phyloP scores from a whole-genome alignment of 2,329 filamentous ascomycete genomes.

The Clonostachys chloroleuca region DNA sequence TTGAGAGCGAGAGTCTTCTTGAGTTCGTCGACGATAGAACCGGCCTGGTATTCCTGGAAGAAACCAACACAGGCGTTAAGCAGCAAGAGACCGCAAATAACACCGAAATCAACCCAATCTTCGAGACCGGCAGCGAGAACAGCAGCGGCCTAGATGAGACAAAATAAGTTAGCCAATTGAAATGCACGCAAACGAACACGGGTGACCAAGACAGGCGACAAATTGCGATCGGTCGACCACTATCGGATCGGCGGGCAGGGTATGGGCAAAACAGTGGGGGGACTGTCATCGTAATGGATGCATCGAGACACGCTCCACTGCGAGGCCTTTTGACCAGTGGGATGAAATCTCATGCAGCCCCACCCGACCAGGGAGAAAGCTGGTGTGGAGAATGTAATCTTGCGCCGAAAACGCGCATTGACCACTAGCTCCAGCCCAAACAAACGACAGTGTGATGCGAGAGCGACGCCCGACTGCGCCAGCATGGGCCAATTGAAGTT shows the following conservation, averaged over 20 bases:
- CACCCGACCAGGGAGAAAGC: conserved; percentile 7
- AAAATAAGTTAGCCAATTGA: not conserved
- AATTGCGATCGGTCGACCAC: no score
- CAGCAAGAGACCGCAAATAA: conserved; percentile 78
- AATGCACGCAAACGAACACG: not conserved
- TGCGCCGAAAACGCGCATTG: conserved; percentile 11
- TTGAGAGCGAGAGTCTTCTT: conserved; percentile 89
- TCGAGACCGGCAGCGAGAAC: conserved; percentile 78
- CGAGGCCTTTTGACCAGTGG: no score
- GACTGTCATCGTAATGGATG: not conserved
- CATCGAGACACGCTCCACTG: no score
- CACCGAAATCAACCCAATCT: conserved; percentile 92
- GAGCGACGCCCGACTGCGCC: no score
- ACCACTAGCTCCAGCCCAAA: conserved; percentile 8
- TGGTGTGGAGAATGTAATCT: conserved; percentile 16
- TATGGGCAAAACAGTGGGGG: not conserved
- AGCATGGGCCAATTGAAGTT: not conserved
- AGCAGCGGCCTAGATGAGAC: conserved; percentile 56
- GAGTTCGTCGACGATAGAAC: conserved; percentile 84
- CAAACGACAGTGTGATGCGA: not conserved
- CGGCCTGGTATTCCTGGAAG: conserved; percentile 84
- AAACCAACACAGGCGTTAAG: conserved; percentile 86
- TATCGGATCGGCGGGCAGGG: not conserved
- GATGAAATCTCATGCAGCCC: no score
- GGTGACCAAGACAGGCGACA: not conserved